phyloP scores from a whole-genome alignment of 2,329 filamentous ascomycete genomes.

The Sarocladium strictum region DNA sequence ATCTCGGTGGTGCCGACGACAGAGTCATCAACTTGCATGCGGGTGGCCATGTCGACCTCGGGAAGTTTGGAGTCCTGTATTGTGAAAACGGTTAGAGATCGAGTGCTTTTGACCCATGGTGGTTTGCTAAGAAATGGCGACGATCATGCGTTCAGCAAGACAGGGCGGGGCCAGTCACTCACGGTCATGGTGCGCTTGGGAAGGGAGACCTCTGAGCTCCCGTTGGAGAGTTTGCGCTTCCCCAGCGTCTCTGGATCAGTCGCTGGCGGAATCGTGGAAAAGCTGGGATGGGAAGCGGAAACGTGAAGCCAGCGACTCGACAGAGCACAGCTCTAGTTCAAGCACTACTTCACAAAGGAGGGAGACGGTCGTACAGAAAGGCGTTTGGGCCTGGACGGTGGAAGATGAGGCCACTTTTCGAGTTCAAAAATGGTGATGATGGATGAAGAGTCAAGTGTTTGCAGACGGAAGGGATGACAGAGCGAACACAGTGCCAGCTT shows the following conservation, averaged over 20 bases:
- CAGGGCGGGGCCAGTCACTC: constrained; percentile 25
- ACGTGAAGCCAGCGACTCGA: neutral
- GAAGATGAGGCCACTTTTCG: neutral
- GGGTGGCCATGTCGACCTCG: constrained; percentile 56
- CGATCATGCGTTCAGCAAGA: neutral
- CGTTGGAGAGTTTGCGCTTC: constrained; percentile 62
- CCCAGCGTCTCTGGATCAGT: constrained; percentile 46
- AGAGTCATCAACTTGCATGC: constrained; percentile 60
- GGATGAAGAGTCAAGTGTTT: neutral
- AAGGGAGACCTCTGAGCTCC: constrained; percentile 48
- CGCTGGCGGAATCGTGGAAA: constrained; percentile 29
- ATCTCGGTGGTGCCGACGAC: constrained; percentile 53
- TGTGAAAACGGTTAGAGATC: too few species aligned
- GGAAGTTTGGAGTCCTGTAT: constrained; percentile 45
- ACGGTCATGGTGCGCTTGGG: constrained; percentile 57
- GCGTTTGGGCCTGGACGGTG: neutral
- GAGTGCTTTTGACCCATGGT: too few species aligned
- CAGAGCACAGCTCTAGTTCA: constrained; percentile 8
- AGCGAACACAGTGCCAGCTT: neutral
- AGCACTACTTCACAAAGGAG: neutral
- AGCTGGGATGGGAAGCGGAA: constrained; percentile 2
- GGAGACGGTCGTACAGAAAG: neutral
- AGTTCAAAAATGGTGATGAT: neutral
- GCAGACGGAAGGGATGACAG: neutral
- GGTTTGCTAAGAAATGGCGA: too few species aligned